These are phyloP conservation scores for Flaveria brownii DNA, from an alignment of 129 eudicot genomes.

Conservation along the genomic window DNA sequence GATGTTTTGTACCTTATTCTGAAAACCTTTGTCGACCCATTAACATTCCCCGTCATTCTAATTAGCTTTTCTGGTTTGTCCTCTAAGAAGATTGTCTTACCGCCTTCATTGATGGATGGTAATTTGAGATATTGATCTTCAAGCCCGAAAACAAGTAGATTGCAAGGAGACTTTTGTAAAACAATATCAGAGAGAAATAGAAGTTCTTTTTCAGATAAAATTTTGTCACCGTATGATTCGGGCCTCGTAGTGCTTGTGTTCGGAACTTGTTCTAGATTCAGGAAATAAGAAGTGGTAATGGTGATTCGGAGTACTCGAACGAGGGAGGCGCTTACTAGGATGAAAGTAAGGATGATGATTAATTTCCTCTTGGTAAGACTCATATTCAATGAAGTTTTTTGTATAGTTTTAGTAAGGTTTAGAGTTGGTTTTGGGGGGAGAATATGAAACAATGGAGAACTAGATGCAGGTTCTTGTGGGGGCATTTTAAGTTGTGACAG, in stretches of 20 bases:
- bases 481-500: constrained; percentile 44
- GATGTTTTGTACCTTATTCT: constrained; percentile 47
- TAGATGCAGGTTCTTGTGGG: constrained; percentile 41
- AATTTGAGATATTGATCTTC: constrained; percentile 55
- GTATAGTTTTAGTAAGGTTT: constrained; percentile 8
- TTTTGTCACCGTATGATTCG: neutral
- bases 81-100: constrained; percentile 67
- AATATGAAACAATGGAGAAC: constrained; percentile 31
- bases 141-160: constrained; percentile 77
- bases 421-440: constrained; percentile 18
- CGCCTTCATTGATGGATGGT: constrained; percentile 54
- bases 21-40: constrained; percentile 37
- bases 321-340: constrained; percentile 52
- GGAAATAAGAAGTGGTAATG: constrained; percentile 42
- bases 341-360: constrained; percentile 54
- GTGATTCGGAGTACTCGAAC: constrained; percentile 55
- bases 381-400: constrained; percentile 33
- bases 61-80: constrained; percentile 47
- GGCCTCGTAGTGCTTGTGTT: constrained; percentile 1
- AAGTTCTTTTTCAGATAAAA: constrained; percentile 58
- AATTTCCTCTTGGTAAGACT: constrained; percentile 44
- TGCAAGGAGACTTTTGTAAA: constrained; percentile 66
- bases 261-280: constrained; percentile 15
- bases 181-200: constrained; percentile 52
- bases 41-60: constrained; percentile 20